These are phyloP conservation scores for Cryptococcus sp. DNA, from an alignment of 1,284 basidiomycete species.

Conservation along the genomic window DNA sequence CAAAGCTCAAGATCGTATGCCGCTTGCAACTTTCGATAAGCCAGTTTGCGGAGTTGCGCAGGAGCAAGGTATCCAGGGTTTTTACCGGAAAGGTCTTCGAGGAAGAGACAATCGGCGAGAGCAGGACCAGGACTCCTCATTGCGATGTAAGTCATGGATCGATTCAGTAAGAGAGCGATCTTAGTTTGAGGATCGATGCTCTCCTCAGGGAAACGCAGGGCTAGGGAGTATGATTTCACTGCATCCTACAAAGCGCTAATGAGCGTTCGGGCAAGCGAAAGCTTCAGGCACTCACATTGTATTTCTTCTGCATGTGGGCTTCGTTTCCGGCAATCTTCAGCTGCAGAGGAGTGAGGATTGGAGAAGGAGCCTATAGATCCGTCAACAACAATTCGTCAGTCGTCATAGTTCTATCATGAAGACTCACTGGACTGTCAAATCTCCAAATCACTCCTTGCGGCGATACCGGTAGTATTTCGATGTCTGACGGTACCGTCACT, in stretches of 20 bases:
- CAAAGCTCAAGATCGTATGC: background rate
- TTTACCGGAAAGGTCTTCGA: background rate
- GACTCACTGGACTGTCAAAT: too few relatives aligned
- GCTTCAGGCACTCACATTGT: too few relatives aligned
- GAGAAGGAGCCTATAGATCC: too few relatives aligned
- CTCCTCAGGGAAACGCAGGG: background rate
- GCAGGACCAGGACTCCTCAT: background rate
- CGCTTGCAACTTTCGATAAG: background rate
- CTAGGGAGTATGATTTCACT: background rate
- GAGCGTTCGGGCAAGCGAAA: background rate
- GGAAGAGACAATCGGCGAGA: background rate
- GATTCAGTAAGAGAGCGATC: slow-evolving; percentile 1
- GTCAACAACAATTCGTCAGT: too few relatives aligned
- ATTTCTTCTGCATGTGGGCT: too few relatives aligned
- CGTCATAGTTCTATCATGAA: too few relatives aligned
- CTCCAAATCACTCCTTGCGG: too few relatives aligned
- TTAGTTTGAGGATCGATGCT: background rate
- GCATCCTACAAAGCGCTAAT: background rate
- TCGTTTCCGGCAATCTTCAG: too few relatives aligned
- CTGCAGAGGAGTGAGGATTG: too few relatives aligned
- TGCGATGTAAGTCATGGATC: background rate
- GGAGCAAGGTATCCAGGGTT: background rate
- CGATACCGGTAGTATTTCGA: too few relatives aligned
- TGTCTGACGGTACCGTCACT: too few relatives aligned
- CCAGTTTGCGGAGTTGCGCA: slow-evolving; percentile 1